Percentiles rank a stretch among this genome's conserved stretches.
Evolutionary conservation across 106 monocot species (phyloP).

Genomic region (Dendrobium catenatum): DNA sequence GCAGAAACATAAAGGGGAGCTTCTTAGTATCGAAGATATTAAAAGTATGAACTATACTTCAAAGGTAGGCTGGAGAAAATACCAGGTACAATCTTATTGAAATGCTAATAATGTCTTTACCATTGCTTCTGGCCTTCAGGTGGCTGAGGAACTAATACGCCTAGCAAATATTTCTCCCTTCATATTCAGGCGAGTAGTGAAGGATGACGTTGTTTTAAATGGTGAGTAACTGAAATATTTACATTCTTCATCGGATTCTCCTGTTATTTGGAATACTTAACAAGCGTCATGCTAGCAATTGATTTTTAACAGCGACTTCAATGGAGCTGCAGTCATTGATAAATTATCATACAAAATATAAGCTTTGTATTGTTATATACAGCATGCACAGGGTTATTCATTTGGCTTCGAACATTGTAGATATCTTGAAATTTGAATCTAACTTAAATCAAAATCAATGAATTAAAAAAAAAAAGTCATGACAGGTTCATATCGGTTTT

Average conservation of each 20-base stretch:
- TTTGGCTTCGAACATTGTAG: no score
- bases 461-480: no score
- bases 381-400: no score
- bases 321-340: no score
- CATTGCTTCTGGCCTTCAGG: slow-evolving; percentile 9
- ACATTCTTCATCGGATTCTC: neutral
- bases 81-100: neutral
- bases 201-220: slow-evolving; percentile 32
- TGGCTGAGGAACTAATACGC: slow-evolving; percentile 30
- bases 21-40: slow-evolving; percentile 35
- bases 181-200: slow-evolving; percentile 27
- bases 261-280: neutral
- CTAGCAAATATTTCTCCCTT: slow-evolving; percentile 39
- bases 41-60: slow-evolving; percentile 28
- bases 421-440: no score
- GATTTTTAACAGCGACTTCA: no score
- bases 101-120: neutral
- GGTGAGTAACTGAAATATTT: slow-evolving; percentile 11
- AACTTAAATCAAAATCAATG: no score
- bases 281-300: no score
- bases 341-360: no score
- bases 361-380: no score
- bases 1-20: slow-evolving; percentile 14
- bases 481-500: no score
- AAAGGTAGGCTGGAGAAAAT: slow-evolving; percentile 5